Evolutionary conservation across 768 basidiomycete species (phyloP), one percentile per base, ranked within the genome.

Genomic region (Auriscalpium orientale): DNA sequence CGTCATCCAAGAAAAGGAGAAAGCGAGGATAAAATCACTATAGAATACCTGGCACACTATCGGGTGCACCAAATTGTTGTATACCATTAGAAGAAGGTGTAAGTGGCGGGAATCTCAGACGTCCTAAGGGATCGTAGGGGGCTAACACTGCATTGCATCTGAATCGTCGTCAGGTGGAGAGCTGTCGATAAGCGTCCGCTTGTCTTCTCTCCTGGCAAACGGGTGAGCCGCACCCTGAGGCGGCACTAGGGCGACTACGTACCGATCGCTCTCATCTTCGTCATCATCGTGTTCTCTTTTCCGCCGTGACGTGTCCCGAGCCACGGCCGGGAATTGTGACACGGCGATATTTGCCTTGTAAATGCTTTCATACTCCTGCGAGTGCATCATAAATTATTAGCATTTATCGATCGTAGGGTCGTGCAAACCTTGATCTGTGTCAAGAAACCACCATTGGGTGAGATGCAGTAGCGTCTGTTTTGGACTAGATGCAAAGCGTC

Each of bases 381-480:
- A 16, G 55, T n/a, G 38, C 15, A 48, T 21, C 10, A 21, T 21
- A 9, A 3, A n/a, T 11, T 1, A 9, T 8, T 21, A 45, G 20
- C 28, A 34, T 21, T 8, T 47, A 8, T 20, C 45, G 46, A 18
- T 3, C 9, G 8, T 18, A 44, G 36, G 28, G 13, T n/a, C 33
- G 34, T 18, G 18, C 73, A 28, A 55, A 87, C 90, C 80, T 95
- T 95, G 67, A 95, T 87, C 68, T 95, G 93, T 10, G 89, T 90
- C 64, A 95, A 68, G 71, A 97, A 97, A 3, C 91, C 93, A 13
- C 87, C 84, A 63, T 95, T 93, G 11, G 92, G 94, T 1, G 90
- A 91, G 59, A 95, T 94, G 69, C 93, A 97, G 64, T 95, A 97
- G 46, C 93, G 80, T 48, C 92, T 79, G 61, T 93, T 93, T 69